These are phyloP conservation scores for Cyberlindnera bimundalis DNA, from an alignment of 805 yeast species.

Conservation along the genomic window DNA sequence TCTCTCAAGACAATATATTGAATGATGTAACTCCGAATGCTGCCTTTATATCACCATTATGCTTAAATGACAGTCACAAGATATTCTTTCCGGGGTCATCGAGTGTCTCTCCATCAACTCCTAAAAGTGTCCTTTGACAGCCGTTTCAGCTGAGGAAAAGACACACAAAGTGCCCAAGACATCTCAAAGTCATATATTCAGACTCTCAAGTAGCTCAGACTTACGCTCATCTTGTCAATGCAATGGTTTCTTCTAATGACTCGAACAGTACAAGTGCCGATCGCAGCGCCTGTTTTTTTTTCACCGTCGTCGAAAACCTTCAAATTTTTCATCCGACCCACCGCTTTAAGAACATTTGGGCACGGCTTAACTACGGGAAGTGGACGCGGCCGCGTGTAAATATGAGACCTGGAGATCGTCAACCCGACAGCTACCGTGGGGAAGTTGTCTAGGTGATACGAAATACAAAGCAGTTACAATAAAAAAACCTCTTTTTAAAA, in stretches of 20 bases:
- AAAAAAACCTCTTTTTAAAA: too few relatives aligned
- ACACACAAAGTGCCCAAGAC: too few relatives aligned
- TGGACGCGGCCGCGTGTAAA: neutral
- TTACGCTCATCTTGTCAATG: conserved; percentile 21
- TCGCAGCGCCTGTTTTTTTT: conserved; percentile 12
- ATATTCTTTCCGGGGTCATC: conserved; percentile 1
- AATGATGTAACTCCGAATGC: neutral
- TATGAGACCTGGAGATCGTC: neutral
- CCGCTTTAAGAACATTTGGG: conserved; percentile 17
- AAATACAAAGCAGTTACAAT: too few relatives aligned
- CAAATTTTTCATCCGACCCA: conserved; percentile 14
- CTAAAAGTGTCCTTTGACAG: conserved; percentile 15
- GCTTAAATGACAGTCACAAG: conserved; percentile 1
- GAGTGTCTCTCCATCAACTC: neutral
- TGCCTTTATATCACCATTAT: neutral
- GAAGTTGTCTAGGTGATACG: too few relatives aligned
- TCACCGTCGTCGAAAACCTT: conserved; percentile 22
- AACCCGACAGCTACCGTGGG: neutral
- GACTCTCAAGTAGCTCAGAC: too few relatives aligned
- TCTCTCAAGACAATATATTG: too few relatives aligned
- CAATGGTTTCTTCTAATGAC: conserved; percentile 1
- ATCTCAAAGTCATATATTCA: too few relatives aligned
- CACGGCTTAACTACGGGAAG: conserved; percentile 8
- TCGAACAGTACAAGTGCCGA: neutral
- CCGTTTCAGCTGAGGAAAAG: too few relatives aligned